Conservation (phyloP, 176 grass and related monocot species). For the Oryza meyeriana region DNA sequence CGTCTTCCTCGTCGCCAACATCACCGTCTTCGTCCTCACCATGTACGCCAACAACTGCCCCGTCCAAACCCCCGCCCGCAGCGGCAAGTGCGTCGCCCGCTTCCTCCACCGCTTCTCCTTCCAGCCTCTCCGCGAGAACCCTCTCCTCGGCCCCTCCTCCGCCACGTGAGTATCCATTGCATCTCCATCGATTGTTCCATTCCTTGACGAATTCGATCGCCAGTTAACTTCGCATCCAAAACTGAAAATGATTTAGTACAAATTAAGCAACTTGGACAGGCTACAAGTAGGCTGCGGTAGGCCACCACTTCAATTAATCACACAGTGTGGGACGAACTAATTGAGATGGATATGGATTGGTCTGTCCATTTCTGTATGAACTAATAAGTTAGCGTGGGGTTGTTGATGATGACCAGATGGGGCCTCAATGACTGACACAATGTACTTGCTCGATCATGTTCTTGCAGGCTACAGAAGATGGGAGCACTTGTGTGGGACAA, state of each 20-base stretch:
- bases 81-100: conserved; percentile 54
- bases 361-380: not conserved
- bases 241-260: too few relatives aligned
- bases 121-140: conserved; percentile 90
- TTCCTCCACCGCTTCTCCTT: conserved; percentile 74
- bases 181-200: too few relatives aligned
- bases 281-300: not conserved
- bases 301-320: not conserved
- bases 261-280: not conserved
- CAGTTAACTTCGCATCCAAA: not conserved
- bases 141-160: conserved; percentile 81
- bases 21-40: conserved; percentile 63
- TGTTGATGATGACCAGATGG: conserved; percentile 3
- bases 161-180: conserved; percentile 38
- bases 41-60: conserved; percentile 99
- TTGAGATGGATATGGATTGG: not conserved
- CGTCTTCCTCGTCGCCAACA: conserved; percentile 63
- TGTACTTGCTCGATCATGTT: not conserved
- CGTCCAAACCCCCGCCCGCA: not conserved
- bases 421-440: conserved; percentile 2
- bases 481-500: conserved; percentile 86
- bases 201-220: too few relatives aligned
- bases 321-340: not conserved
- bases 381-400: not conserved
- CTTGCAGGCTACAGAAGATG: conserved; percentile 72